Evolutionary conservation across 768 basidiomycete species (phyloP).

Genomic region (Multifurca ochricompacta): DNA sequence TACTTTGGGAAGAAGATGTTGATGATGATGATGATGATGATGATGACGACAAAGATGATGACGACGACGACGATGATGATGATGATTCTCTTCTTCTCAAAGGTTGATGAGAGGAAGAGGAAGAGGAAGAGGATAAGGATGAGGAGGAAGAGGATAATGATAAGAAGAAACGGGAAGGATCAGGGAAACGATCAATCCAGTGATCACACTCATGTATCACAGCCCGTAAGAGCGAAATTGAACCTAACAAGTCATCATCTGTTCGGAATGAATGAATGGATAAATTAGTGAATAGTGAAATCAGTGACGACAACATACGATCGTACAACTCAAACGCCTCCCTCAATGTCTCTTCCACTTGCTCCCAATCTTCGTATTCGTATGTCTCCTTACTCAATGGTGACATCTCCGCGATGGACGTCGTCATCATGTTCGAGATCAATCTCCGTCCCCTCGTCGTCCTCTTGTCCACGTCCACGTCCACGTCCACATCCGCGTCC

Average conservation of each 20-base stretch:
- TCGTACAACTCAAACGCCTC: slow-evolving; percentile 52
- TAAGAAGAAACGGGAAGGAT: slow-evolving; percentile 46
- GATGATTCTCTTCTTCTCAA: too few species aligned
- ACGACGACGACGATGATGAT: not conserved
- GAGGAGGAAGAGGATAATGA: slow-evolving; percentile 29
- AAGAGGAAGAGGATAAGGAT: slow-evolving; percentile 28
- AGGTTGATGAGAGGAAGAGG: slow-evolving; percentile 39
- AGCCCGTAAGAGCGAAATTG: slow-evolving; percentile 49
- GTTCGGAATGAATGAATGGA: not conserved
- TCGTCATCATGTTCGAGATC: slow-evolving; percentile 11
- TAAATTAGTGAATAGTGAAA: not conserved
- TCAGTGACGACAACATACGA: slow-evolving; percentile 37
- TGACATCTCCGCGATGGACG: slow-evolving; percentile 17
- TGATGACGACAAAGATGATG: not conserved
- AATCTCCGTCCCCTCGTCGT: not conserved
- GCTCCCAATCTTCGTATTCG: slow-evolving; percentile 49
- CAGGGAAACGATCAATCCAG: slow-evolving; percentile 44
- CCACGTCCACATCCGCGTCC: not conserved
- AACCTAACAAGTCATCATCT: slow-evolving; percentile 42
- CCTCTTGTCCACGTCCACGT: not conserved
- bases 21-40: not conserved
- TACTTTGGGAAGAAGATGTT: too few species aligned
- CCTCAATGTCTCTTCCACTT: too few species aligned
- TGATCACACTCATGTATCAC: slow-evolving; percentile 63
- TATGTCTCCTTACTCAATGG: not conserved